Evolutionary conservation across 2,329 filamentous ascomycete genomes (phyloP), one percentile per base, ranked within the genome.

Genomic region (Fusarium poae): DNA sequence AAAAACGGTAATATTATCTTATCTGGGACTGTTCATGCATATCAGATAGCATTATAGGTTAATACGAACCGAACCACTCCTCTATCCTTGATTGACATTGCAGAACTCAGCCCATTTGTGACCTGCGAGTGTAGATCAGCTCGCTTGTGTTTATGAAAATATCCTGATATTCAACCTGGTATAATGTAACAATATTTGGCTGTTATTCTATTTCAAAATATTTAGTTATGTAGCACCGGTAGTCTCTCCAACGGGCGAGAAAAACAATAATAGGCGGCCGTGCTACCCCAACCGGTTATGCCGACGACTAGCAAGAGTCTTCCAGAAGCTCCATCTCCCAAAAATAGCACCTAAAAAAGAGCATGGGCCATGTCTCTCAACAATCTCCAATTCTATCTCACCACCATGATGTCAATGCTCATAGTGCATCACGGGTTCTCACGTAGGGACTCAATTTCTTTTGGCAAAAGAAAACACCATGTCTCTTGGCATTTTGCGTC

Each of bases 381-480:
- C 27, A 32, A 21, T 45, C 43, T 45, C 23, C 43, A 45, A 57
- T 68, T 67, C 70, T 35, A 70, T 68, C 67, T 70, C 48, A 70
- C 67, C 67, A 70, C 63, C 67, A 68, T 70, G 67, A 70, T 67
- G 67, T 70, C 67, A 70, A 64, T 46, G 43, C 21, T 58, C 34
- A 59, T 53, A 59, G 58, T 58, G 61, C 50, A 68, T 70, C 59
- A 49, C 23, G 35, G 53, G 42, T 60, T 34, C 34, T 30, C 16
- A 40, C 44, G 23, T 48, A 12, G 32, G 49, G 44, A 56, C 44
- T 53, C 43, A 53, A 10, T 50, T 23, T 49, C 27, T 21, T 45
- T 45, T 45, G 30, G 25, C 10, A n/a, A 30, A 20, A 34, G 23
- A 37, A 30, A 46, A 25, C 13, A 27, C 9, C 6, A 23, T 16